Base-by-base conservation (phyloP, 805 yeast genomes). In the Candida hungchunana region DNA sequence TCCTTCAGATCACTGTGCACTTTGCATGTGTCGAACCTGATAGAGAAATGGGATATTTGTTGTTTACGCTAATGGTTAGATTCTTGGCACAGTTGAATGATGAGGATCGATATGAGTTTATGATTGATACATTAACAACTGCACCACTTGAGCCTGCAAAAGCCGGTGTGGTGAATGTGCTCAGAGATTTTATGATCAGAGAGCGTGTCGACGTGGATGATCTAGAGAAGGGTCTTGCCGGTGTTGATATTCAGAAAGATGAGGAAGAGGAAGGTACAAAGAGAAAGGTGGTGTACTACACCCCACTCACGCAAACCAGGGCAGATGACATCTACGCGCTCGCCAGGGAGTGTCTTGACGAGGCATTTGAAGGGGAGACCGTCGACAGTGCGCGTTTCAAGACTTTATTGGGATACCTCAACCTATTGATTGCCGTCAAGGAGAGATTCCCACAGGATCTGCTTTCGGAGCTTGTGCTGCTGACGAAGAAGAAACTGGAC, bases 81-180 rank as follows among this genome's bases (percentile, higher is more conserved):
- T 51, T 85, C 2, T 60, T 90, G 46, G 71, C 82, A 7, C 53
- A 71, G 15, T 58, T 78, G 21, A 73, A 79, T 0, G 85, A 83
- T 40, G 63, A 64, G 1, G 58, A 67, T 10, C 60, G 82, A 0
- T 85, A 76, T 58, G 62, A 64, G 3, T 84, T 82, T 52, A 62
- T 86, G 12, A 52, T 67, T 17, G 87, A 85, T 51, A 69, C 87
- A 1, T 63, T 90, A 33, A 62, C 65, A 19, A 65, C 72, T 34
- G 82, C 90, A 51, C 89, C 93, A 2, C 75, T 69, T 51, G 76
- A 69, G 26, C 71, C 72, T 26, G 73, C 75, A 16, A 77, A 77
- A 47, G 67, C 80, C 17, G 77, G 77, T 4, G 60, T 77, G 24
- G 70, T 86, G 13, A 75, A 80, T 4, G 76, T 86, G 17, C 68